Base-by-base conservation (phyloP, 83 land plant genomes). In the Larix sibirica region DNA sequence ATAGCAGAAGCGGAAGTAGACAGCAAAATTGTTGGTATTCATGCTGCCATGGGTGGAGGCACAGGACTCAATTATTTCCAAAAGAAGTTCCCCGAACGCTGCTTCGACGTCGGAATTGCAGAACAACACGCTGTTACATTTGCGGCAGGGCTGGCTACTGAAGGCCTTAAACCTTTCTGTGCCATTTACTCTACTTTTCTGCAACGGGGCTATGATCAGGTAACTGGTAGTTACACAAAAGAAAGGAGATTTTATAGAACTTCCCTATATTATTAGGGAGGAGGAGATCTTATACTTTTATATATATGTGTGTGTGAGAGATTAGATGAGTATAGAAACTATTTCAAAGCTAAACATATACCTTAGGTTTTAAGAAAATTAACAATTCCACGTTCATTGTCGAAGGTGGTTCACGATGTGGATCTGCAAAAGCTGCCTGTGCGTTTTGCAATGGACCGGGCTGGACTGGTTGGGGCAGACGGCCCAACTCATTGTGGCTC, bases 351-450 rank as follows among this genome's bases (percentile, higher is more conserved):
- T 7, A n/a, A 5, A 12, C 68, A 6, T 21, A 28, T n/a, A 65
- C 10, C 26, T 65, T 24, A 24, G 71, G 33, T 36, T 8, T 65
- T 12, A n/a, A 6, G 8, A 65, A 54, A 54, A 54, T 12, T 54
- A 12, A 54, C 13, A 54, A 54, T 2, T 54, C 50, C 12, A 10
- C 14, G 14, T 54, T 2, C 68, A 6, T 69, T 31, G 66, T 13
- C 50, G 64, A 63, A 93, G 94, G 93, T 94, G 60, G 91, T 88
- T 21, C 94, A 90, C 82, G 94, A 94, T 79, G 96, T 94, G 42
- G 96, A 94, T 66, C 88, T 91, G 8, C 96, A 94, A 77, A 94
- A 91, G 79, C 91, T 90, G n/a, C 91, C 89, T 1, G 91, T 90
- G 65, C 65, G 91, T 62, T 90, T 90, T 70, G 91, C 91, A 4